Evolutionary conservation across 768 basidiomycete species (phyloP).

Genomic region (Lenzites betulinus): DNA sequence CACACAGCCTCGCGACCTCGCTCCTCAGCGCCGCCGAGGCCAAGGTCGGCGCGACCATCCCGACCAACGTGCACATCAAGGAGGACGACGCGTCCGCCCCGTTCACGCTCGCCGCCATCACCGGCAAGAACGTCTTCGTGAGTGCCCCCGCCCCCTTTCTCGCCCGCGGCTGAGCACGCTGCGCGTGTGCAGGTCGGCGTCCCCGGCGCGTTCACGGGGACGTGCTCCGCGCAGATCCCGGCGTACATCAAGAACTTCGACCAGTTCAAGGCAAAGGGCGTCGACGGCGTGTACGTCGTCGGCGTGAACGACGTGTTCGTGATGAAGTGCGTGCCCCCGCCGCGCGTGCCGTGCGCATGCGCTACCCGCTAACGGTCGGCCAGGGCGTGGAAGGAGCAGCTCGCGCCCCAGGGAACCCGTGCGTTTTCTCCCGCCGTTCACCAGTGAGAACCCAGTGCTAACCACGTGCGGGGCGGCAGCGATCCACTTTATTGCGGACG

Average conservation of each 20-base stretch:
- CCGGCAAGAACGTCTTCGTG: constrained; percentile 67
- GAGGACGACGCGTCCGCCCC: constrained; percentile 52
- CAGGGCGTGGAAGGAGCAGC: constrained; percentile 68
- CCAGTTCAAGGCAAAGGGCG: constrained; percentile 74
- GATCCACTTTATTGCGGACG: constrained; percentile 51
- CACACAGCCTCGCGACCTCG: constrained; percentile 55
- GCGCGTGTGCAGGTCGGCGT: constrained; percentile 57
- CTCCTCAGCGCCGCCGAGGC: constrained; percentile 52
- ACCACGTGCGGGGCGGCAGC: no score
- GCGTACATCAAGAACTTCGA: constrained; percentile 65
- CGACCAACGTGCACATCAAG: constrained; percentile 51
- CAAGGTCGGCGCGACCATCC: constrained; percentile 49
- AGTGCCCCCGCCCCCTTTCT: constrained; percentile 25
- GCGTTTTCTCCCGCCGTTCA: no score
- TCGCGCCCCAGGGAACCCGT: no score
- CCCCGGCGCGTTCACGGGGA: constrained; percentile 75
- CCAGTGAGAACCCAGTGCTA: no score
- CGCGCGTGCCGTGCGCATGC: background rate
- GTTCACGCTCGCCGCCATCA: constrained; percentile 44
- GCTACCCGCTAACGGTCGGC: background rate
- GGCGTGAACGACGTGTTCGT: constrained; percentile 81
- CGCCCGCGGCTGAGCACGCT: background rate
- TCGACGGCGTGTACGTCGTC: constrained; percentile 70
- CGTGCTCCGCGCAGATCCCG: constrained; percentile 63
- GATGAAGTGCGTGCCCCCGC: constrained; percentile 39